phyloP scores from a whole-genome alignment of 352 stramenopile genomes.

The Globisporangium yorkense region DNA sequence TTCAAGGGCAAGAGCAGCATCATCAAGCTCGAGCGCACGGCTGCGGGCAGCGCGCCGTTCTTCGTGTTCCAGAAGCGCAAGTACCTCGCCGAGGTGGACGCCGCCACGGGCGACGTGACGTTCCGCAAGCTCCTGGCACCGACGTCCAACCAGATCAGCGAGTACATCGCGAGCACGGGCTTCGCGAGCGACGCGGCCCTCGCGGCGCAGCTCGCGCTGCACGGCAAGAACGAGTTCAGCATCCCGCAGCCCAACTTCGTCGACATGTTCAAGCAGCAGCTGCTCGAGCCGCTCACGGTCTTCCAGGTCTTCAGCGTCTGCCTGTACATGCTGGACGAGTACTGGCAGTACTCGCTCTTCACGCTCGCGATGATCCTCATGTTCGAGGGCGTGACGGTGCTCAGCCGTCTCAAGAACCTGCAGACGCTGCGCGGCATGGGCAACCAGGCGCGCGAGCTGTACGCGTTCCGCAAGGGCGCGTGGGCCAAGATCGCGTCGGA shows the following conservation, averaged over 20 bases:
- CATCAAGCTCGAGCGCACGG: conserved; percentile 45
- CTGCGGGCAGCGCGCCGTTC: conserved; percentile 38
- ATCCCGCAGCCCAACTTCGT: conserved; percentile 95
- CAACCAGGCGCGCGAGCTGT: conserved; percentile 80
- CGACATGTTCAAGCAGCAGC: conserved; percentile 96
- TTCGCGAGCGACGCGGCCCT: conserved; percentile 38
- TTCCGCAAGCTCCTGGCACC: conserved; percentile 79
- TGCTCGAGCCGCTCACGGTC: conserved; percentile 97
- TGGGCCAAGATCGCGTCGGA: conserved; percentile 85
- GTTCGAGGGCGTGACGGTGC: conserved; percentile 96
- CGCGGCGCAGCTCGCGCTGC: conserved; percentile 47
- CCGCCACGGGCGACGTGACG: conserved; percentile 36
- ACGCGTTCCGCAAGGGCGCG: conserved; percentile 86
- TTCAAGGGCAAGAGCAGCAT: conserved; percentile 88
- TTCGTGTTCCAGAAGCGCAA: conserved; percentile 90
- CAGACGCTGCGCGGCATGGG: conserved; percentile 94
- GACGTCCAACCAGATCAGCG: conserved; percentile 50
- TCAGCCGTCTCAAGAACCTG: conserved; percentile 94
- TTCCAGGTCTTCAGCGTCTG: conserved; percentile 99
- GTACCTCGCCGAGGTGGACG: conserved; percentile 66
- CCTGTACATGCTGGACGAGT: conserved; percentile 99
- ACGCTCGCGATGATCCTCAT: conserved; percentile 97
- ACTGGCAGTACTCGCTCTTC: conserved; percentile 99
- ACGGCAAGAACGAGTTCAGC: conserved; percentile 92
- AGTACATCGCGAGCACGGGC: conserved; percentile 51